A percentile compares a stretch with the other conserved stretches of the same genome.
phyloP scores from a whole-genome alignment of 148 eudicot species.

The Pouteria glomerata region DNA sequence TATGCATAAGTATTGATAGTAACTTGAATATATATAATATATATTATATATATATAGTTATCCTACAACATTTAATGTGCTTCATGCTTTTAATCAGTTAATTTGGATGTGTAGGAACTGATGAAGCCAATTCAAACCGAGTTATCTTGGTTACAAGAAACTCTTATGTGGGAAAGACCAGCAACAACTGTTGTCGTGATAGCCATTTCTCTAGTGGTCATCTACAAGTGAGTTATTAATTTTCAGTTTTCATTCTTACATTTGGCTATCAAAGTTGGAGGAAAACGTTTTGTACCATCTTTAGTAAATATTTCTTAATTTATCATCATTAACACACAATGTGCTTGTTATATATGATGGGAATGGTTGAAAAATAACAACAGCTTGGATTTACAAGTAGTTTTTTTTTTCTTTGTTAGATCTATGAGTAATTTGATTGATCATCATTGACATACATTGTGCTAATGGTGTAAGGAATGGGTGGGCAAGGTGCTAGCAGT shows the following conservation, averaged over 20 bases:
- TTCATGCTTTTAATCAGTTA: neutral
- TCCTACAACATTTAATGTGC: neutral
- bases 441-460: neutral
- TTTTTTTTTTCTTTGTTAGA: no score
- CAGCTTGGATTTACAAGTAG: no score
- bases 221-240: constrained; percentile 61
- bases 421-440: no score
- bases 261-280: neutral
- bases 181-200: constrained; percentile 27
- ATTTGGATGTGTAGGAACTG: constrained; percentile 42
- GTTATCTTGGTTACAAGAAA: constrained; percentile 42
- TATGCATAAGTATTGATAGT: neutral
- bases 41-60: no score
- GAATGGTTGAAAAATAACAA: no score
- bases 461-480: constrained; percentile 54
- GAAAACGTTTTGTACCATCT: neutral
- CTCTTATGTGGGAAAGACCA: constrained; percentile 58
- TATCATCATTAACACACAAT: neutral
- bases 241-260: neutral
- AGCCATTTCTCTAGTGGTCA: constrained; percentile 34
- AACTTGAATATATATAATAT: no score
- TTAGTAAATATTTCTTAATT: neutral
- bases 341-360: no score
- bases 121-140: constrained; percentile 39
- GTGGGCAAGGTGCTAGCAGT: constrained; percentile 65